Conservation (phyloP, 208 protist genomes). For the Trichomonas vaginalis region DNA sequence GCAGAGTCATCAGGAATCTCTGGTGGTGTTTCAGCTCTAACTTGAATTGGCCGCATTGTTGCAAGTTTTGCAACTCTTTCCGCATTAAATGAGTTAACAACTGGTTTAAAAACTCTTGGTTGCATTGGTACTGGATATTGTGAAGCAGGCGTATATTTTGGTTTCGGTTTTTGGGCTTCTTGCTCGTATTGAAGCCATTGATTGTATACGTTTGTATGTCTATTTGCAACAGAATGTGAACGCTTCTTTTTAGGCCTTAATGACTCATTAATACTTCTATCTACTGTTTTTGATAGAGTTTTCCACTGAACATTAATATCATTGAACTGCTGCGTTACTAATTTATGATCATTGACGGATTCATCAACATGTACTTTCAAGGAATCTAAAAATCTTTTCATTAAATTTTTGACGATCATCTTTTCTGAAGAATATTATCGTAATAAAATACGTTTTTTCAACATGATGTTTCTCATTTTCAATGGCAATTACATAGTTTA, state of each 20-base stretch:
- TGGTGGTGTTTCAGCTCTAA: neutral
- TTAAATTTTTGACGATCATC: no score
- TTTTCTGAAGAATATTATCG: no score
- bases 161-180: neutral
- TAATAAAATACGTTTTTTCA: no score
- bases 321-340: neutral
- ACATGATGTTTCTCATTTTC: no score
- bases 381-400: neutral
- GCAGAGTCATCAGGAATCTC: neutral
- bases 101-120: neutral
- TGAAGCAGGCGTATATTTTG: neutral
- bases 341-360: neutral
- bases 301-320: neutral
- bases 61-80: neutral
- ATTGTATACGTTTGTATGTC: neutral
- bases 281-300: neutral
- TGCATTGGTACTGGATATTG: neutral
- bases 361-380: neutral
- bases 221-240: neutral
- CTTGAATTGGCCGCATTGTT: neutral
- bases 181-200: neutral
- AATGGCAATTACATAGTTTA: no score
- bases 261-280: neutral
- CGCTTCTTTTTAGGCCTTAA: neutral
- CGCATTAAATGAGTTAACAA: neutral